Evolutionary conservation across 2,329 filamentous ascomycete genomes (phyloP).

Genomic region (Septoria linicola): DNA sequence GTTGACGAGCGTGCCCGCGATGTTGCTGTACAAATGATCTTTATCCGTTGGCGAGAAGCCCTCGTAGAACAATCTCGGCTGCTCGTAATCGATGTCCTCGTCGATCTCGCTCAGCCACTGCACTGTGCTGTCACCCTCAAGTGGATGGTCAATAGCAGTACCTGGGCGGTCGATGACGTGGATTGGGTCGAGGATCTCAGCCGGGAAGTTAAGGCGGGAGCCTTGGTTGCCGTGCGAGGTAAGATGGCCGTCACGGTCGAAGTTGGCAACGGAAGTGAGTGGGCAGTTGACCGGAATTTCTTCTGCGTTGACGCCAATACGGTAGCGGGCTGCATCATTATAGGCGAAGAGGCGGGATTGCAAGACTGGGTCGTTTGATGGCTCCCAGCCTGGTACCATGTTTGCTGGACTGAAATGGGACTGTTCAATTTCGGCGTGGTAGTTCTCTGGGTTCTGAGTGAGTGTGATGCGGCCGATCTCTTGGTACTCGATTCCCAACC

Average conservation of each 20-base stretch:
- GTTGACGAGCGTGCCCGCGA: slow-evolving; percentile 34
- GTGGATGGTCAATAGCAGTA: slow-evolving; percentile 27
- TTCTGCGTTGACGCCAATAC: slow-evolving; percentile 54
- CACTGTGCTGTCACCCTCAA: slow-evolving; percentile 23
- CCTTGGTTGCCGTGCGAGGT: slow-evolving; percentile 29
- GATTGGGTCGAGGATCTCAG: slow-evolving; percentile 31
- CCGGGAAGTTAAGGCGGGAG: slow-evolving; percentile 31
- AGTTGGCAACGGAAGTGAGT: slow-evolving; percentile 38
- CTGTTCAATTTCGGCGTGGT: slow-evolving; percentile 53
- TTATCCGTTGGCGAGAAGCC: slow-evolving; percentile 29
- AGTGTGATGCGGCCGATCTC: slow-evolving; percentile 51
- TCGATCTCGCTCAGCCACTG: slow-evolving; percentile 30
- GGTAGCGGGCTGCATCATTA: slow-evolving; percentile 49
- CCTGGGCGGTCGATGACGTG: slow-evolving; percentile 29
- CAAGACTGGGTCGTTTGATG: slow-evolving; percentile 50
- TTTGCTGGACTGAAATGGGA: slow-evolving; percentile 53
- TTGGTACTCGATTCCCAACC: slow-evolving; percentile 50
- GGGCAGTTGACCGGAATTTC: slow-evolving; percentile 52
- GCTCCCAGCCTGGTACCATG: slow-evolving; percentile 54
- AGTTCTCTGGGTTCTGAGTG: slow-evolving; percentile 57
- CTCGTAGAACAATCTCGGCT: slow-evolving; percentile 33
- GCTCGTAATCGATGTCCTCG: slow-evolving; percentile 33
- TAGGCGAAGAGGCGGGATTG: slow-evolving; percentile 54
- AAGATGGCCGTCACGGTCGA: slow-evolving; percentile 36
- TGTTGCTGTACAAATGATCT: slow-evolving; percentile 32